These are phyloP conservation scores for Nicotiana sylvestris DNA, from an alignment of 257 asterid species.

Conservation along the genomic window DNA sequence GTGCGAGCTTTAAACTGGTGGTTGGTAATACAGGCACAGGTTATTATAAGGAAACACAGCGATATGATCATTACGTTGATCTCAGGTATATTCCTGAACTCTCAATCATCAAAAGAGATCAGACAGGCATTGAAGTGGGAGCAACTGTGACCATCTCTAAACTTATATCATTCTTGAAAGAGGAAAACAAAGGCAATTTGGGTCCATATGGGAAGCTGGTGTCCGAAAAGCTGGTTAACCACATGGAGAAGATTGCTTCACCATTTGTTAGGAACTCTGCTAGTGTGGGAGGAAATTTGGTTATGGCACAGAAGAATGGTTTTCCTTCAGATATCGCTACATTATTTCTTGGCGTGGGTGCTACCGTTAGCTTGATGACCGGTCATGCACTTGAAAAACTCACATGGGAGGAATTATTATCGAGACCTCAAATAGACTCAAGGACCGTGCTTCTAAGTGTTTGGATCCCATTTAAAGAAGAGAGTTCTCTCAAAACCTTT, in stretches of 20 bases:
- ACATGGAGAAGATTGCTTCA: conserved; percentile 63
- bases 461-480: conserved; percentile 38
- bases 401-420: conserved; percentile 49
- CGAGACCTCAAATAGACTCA: conserved; percentile 41
- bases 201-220: conserved; percentile 24
- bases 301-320: conserved; percentile 61
- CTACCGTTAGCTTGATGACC: conserved; percentile 39
- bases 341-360: conserved; percentile 44
- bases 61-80: conserved; percentile 44
- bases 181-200: conserved; percentile 9
- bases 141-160: conserved; percentile 54
- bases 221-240: conserved; percentile 45
- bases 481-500: neutral
- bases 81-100: conserved; percentile 50
- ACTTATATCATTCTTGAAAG: conserved; percentile 39
- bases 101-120: conserved; percentile 34
- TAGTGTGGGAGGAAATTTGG: conserved; percentile 68
- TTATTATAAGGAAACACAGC: conserved; percentile 48
- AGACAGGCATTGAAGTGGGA: conserved; percentile 52
- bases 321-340: conserved; percentile 75
- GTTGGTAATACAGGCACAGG: conserved; percentile 70
- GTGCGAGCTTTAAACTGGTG: conserved; percentile 31
- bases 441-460: conserved; percentile 48
- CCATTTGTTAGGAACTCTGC: conserved; percentile 53
- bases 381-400: conserved; percentile 29